Base-by-base conservation (phyloP, 805 yeast species). In the Saccharomycopsis schoenii region DNA sequence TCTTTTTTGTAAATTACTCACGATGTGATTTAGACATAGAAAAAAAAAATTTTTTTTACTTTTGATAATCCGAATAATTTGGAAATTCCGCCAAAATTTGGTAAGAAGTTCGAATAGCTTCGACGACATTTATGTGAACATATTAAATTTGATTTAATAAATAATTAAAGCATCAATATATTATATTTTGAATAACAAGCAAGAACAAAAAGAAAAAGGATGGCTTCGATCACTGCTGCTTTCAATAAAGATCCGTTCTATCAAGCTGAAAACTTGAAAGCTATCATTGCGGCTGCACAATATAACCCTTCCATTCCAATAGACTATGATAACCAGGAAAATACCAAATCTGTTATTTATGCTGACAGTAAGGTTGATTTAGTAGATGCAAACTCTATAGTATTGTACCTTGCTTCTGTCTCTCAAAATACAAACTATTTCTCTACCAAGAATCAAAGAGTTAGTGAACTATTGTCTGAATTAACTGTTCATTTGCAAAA, bases 361-460 rank as follows among this genome's bases (percentile, higher is more conserved):
- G 60, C 70, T 6, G 76, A 76, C 63, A 70, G 76, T 43, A 71
- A 72, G 6, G 79, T 83, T 59, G 79, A 76, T 67, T 75, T 83
- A 65, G 69, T 75, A 59, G 86, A 83, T 69, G 76, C 84, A 39
- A 81, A 82, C 67, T 78, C 86, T 29, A 78, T 81, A 55, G 85
- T 82, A 61, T 79, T 77, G 67, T 83, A 79, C 67, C 73, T 83
- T 67, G 72, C 80, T 36, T 68, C 72, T 14, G 76, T 75, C 57
- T 15, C 56, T 17, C 19, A 15, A n/a, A 39, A 39, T 10, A 60
- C 55, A 41, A 52, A 56, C 39, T 36, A 54, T 41, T 62, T 60
- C 25, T 21, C 52, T 34, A 21, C 52, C n/a, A 21, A 47, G 24
- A 24, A 47, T 47, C 29, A 47, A 47, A 19, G 34, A 34, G 58